Base-by-base conservation (phyloP, 1,284 basidiomycete genomes). In the Moesziomyces sp. region DNA sequence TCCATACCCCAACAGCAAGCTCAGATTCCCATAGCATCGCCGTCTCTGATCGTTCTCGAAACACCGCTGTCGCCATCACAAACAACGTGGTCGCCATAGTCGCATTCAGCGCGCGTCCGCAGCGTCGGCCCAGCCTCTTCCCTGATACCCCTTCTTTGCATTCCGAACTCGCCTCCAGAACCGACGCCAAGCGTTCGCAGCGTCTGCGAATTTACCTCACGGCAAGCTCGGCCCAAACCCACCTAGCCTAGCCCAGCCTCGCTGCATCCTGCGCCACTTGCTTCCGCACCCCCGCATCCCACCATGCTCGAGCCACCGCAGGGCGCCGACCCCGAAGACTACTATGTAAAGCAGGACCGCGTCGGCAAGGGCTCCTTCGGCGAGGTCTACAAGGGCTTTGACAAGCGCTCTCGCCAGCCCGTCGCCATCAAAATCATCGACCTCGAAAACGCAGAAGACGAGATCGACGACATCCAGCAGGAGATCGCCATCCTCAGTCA, bases 401-500 rank as follows among this genome's bases (percentile, higher is more conserved):
- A 78, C 38, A 79, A 76, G 34, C 52, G 71, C 42, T 78, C 77
- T 1, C 47, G 80, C n/a, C 50, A 67, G 34, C 74, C 72, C 19
- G 83, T 84, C 10, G 83, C 82, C 14, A 97, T 97, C 87, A 97
- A 98, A 89, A 95, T 98, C 77, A 98, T 99, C 84, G 94, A 99
- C 87, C 89, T 99, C 40, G 96, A 99, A 86, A 94, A 93, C 81
- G 95, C 96, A 53, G 96, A 98, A 85, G 97, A 99, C 83, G 97
- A 99, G 87, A 97, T 99, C 84, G 95, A 97, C 85, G 96, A 99
- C 86, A 98, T 99, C 64, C 96, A 99, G 81, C 94, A 97, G 85
- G 97, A 99, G 85, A 99, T 99, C 69, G 93, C 96, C 85, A 98
- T 98, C 73, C 89, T 99, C 21, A 94, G 93, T n/a, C 96, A 98